A percentile compares a stretch with the other conserved stretches of the same genome.
Conservation (phyloP, 2,329 filamentous ascomycete species). For the Sporothrix brasiliensis region DNA sequence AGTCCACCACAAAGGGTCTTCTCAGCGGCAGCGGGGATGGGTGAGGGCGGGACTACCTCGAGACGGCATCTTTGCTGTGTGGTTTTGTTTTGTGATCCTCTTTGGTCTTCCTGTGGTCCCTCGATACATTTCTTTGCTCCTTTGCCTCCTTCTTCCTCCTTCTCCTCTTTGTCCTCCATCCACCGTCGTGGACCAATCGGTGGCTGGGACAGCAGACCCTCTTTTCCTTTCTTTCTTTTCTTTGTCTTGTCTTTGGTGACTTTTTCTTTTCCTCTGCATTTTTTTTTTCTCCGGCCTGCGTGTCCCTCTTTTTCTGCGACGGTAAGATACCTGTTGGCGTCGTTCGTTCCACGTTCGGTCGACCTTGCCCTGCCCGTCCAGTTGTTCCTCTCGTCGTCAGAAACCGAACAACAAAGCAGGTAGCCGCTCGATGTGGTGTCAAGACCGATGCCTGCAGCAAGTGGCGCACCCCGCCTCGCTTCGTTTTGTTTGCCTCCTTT, state of each 20-base stretch:
- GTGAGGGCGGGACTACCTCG: not conserved
- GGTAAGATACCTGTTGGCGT: not conserved
- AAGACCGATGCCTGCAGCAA: constrained; percentile 13
- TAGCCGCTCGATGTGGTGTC: constrained; percentile 21
- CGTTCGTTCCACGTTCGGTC: not conserved
- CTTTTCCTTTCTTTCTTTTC: not conserved
- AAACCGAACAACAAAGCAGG: not conserved
- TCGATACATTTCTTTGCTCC: not conserved
- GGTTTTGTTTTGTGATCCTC: not conserved
- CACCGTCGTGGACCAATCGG: constrained; percentile 10
- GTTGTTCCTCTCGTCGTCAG: constrained; percentile 12
- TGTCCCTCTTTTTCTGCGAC: not conserved
- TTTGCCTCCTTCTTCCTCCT: not conserved
- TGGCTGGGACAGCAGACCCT: not conserved
- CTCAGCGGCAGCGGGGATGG: not conserved
- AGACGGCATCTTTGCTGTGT: not conserved
- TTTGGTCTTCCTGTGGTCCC: not conserved
- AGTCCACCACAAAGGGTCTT: constrained; percentile 2
- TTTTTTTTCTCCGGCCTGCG: not conserved
- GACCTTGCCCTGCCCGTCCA: not conserved
- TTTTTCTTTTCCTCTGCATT: not conserved
- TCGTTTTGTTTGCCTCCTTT: constrained; percentile 4
- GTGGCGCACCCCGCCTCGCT: constrained; percentile 21
- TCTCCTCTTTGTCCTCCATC: not conserved
- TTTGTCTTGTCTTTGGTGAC: not conserved